Evolutionary conservation across 1,284 basidiomycete species (phyloP).

Genomic region (Omphalotus olearius): DNA sequence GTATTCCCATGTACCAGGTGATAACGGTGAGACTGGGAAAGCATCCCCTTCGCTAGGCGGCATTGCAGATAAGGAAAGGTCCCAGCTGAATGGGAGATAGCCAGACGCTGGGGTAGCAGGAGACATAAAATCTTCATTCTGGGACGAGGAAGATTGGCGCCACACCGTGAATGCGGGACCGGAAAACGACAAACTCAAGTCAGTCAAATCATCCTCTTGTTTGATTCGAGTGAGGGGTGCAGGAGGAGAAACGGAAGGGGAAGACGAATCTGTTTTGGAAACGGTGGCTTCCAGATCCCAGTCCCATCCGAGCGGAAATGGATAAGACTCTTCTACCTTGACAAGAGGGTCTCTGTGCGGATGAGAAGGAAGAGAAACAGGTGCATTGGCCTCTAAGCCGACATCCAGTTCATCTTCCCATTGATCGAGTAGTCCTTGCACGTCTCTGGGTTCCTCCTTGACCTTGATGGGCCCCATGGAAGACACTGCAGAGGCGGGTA

Average conservation of each 20-base stretch:
- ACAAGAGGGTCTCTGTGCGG: constrained; percentile 14
- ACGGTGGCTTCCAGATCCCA: constrained; percentile 14
- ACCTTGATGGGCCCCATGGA: constrained; percentile 31
- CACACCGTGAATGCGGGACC: constrained; percentile 11
- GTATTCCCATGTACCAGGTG: constrained; percentile 1
- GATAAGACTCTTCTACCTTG: constrained; percentile 28
- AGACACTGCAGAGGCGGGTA: constrained; percentile 19
- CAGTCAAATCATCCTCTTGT: constrained; percentile 36
- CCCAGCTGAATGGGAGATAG: not conserved
- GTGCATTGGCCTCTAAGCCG: not conserved
- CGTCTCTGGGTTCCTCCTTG: constrained; percentile 57
- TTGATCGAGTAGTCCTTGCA: constrained; percentile 56
- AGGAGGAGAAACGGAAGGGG: constrained; percentile 12
- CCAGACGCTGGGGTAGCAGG: constrained; percentile 5
- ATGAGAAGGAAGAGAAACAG: not conserved
- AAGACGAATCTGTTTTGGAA: not conserved
- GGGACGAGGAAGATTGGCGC: constrained; percentile 2
- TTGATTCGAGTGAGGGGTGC: constrained; percentile 26
- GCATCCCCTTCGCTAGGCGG: constrained; percentile 11
- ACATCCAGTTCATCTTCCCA: constrained; percentile 46
- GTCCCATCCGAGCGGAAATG: constrained; percentile 4
- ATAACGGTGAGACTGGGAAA: constrained; percentile 19
- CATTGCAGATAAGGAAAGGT: constrained; percentile 19
- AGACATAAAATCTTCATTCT: not conserved
- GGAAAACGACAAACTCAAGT: constrained; percentile 9